These are phyloP conservation scores for Fusarium xyrophilum DNA, from an alignment of 2,329 filamentous ascomycete species.

Conservation along the genomic window DNA sequence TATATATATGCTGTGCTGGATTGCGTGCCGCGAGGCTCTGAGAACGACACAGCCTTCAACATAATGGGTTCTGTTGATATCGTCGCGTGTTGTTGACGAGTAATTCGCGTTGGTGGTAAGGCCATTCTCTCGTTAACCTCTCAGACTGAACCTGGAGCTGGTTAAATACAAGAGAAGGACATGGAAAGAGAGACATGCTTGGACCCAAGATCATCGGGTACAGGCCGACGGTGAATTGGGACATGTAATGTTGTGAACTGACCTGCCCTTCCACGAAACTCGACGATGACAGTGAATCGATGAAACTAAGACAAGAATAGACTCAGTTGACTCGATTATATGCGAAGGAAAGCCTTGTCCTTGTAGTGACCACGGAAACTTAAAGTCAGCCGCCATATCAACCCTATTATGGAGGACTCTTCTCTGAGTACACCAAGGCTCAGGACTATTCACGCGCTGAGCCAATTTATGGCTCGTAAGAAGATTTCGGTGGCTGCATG, in stretches of 20 bases:
- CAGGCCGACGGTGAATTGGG: background rate
- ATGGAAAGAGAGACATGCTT: background rate
- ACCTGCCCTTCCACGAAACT: background rate
- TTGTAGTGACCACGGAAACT: background rate
- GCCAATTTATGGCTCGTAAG: background rate
- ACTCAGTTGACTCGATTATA: background rate
- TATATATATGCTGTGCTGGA: background rate
- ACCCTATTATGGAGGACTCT: background rate
- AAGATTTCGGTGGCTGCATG: background rate
- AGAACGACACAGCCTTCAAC: background rate
- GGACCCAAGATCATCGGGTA: background rate
- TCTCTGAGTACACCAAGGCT: background rate
- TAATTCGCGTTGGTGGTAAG: background rate
- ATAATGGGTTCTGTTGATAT: background rate
- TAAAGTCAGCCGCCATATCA: background rate
- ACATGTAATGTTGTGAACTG: background rate
- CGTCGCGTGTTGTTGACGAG: background rate
- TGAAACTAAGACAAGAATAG: too few species aligned
- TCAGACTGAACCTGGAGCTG: background rate
- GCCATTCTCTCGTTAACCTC: background rate
- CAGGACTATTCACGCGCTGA: background rate
- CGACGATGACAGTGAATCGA: background rate
- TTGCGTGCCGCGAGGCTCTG: background rate
- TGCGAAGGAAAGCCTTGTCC: background rate
- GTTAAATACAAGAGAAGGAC: background rate